Evolutionary conservation across 345 rosid species (phyloP).

Genomic region (Laguncularia racemosa): DNA sequence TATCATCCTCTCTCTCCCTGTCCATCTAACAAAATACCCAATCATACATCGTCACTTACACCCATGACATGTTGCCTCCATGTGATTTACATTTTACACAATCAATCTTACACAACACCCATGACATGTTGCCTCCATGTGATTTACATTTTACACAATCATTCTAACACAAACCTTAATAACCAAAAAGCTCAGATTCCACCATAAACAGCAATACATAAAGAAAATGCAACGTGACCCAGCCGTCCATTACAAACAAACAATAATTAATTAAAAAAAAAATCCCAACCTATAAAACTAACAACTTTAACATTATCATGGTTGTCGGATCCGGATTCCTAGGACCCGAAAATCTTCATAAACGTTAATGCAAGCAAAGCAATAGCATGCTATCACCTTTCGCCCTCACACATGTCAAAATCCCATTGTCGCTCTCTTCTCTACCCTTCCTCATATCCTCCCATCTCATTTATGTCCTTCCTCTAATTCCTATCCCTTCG

Average conservation of each 20-base stretch:
- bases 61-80: too few relatives aligned
- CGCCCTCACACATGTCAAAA: conserved; percentile 19
- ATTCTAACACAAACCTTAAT: too few relatives aligned
- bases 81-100: too few relatives aligned
- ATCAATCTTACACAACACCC: too few relatives aligned
- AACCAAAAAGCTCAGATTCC: too few relatives aligned
- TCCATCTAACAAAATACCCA: background rate
- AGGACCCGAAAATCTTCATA: conserved; percentile 4
- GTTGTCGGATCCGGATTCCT: conserved; percentile 10
- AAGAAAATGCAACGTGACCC: background rate
- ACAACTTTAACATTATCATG: conserved; percentile 7
- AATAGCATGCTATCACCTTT: background rate
- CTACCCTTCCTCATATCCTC: background rate
- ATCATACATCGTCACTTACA: too few relatives aligned
- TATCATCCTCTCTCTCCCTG: background rate
- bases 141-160: too few relatives aligned
- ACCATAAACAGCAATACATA: too few relatives aligned
- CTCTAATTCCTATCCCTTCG: background rate
- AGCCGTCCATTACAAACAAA: conserved; percentile 11
- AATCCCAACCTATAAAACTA: conserved; percentile 12
- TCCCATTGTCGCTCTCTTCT: background rate
- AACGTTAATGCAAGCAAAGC: background rate
- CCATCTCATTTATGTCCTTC: background rate
- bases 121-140: too few relatives aligned
- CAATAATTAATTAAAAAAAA: too few relatives aligned